phyloP scores from a whole-genome alignment of 1,139 yeast species.

The Petasospora rhodanensis region DNA sequence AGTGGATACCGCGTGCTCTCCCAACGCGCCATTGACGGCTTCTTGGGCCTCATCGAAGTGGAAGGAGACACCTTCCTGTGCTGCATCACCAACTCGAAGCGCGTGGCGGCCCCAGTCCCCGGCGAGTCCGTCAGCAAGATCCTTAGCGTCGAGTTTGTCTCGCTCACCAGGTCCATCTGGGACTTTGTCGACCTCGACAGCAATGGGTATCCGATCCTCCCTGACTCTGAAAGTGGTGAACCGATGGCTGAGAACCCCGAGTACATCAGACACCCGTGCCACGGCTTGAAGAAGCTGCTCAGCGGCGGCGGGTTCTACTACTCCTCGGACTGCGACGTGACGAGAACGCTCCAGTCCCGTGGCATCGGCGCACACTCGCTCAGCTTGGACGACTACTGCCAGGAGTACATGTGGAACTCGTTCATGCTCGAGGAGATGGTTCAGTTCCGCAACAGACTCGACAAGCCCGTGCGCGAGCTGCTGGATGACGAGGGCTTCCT shows the following conservation, averaged over 20 bases:
- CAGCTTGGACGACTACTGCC: conserved; percentile 57
- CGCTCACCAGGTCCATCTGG: conserved; percentile 70
- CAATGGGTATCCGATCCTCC: conserved; percentile 52
- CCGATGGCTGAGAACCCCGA: conserved; percentile 14
- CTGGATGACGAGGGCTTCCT: conserved; percentile 76
- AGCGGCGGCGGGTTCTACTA: conserved; percentile 89
- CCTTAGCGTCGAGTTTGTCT: conserved; percentile 77
- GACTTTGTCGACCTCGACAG: conserved; percentile 67
- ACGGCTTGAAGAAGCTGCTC: conserved; percentile 68
- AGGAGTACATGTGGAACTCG: conserved; percentile 95
- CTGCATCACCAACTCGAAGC: conserved; percentile 67
- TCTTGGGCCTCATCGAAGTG: conserved; percentile 75
- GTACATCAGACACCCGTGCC: conserved; percentile 73
- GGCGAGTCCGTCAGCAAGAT: conserved; percentile 79
- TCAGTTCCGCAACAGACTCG: conserved; percentile 67
- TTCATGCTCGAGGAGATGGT: conserved; percentile 84
- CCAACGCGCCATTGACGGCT: conserved; percentile 64
- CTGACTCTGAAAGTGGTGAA: conserved; percentile 23
- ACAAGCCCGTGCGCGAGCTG: conserved; percentile 48
- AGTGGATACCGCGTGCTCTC: conserved; percentile 46
- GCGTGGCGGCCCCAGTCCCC: conserved; percentile 82
- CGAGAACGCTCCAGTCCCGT: conserved; percentile 73
- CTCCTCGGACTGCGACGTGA: conserved; percentile 87
- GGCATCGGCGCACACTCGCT: conserved; percentile 46
- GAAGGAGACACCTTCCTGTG: conserved; percentile 68